Conservation (phyloP, 2,329 filamentous ascomycete genomes). For the Aureobasidium pullulans region DNA sequence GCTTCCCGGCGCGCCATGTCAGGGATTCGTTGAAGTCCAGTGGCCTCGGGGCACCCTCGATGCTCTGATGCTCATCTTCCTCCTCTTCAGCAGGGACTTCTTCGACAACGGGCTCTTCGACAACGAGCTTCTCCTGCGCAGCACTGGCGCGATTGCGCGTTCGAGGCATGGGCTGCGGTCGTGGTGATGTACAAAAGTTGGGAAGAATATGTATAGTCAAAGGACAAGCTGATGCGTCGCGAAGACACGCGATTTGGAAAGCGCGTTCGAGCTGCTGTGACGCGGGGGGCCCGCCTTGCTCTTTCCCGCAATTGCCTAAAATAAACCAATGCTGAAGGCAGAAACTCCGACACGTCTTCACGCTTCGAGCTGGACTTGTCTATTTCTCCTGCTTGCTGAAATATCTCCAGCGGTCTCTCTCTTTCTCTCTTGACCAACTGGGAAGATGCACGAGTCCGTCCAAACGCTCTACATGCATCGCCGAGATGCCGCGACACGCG, state of each 20-base stretch:
- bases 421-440: too few species aligned
- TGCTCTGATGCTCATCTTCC: conserved; percentile 20
- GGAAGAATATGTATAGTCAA: conserved; percentile 1
- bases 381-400: too few species aligned
- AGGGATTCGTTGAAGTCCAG: conserved; percentile 80
- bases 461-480: background rate
- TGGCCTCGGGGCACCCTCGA: conserved; percentile 9
- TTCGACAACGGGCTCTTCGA: conserved; percentile 1
- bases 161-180: conserved; percentile 14
- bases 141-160: conserved; percentile 14
- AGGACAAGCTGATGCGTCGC: background rate
- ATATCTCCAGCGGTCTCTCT: too few species aligned
- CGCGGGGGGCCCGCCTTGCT: background rate
- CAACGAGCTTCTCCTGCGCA: conserved; percentile 9
- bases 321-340: background rate
- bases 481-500: background rate
- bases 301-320: background rate
- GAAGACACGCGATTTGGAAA: background rate
- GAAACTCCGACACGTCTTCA: background rate
- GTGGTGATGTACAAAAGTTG: background rate
- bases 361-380: too few species aligned
- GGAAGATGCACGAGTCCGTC: too few species aligned
- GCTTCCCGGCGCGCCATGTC: conserved; percentile 85
- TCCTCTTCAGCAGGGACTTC: conserved; percentile 5
- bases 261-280: background rate